Evolutionary conservation across 495 filamentous ascomycete species (phyloP).

Genomic region (Cairneyella variabilis): DNA sequence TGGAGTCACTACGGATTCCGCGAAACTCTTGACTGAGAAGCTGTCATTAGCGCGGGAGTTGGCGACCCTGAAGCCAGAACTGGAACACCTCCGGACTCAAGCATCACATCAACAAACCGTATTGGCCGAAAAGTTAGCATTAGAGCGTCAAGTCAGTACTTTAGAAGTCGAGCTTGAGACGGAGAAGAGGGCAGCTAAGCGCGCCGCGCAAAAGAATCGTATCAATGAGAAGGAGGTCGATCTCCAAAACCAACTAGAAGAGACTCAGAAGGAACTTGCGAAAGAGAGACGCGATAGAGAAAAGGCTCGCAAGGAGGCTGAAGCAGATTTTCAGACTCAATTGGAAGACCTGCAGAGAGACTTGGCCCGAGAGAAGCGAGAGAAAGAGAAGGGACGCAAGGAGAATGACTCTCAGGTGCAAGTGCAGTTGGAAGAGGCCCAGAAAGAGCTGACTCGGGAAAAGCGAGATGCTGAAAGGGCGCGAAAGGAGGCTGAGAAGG

Average conservation of each 20-base stretch:
- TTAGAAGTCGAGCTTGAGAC: slow-evolving; percentile 77
- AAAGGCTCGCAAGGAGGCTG: slow-evolving; percentile 25
- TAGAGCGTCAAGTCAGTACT: slow-evolving; percentile 70
- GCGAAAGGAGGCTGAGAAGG: slow-evolving; percentile 21
- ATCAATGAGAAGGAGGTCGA: slow-evolving; percentile 47
- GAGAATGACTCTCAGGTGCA: slow-evolving; percentile 40
- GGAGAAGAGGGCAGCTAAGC: slow-evolving; percentile 65
- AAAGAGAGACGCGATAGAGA: slow-evolving; percentile 43
- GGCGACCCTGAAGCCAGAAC: slow-evolving; percentile 63
- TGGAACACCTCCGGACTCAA: slow-evolving; percentile 74
- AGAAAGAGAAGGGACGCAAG: slow-evolving; percentile 39
- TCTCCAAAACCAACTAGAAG: slow-evolving; percentile 41
- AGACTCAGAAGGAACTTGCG: slow-evolving; percentile 46
- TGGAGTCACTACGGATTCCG: slow-evolving; percentile 58
- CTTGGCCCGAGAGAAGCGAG: slow-evolving; percentile 31
- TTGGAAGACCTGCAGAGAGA: slow-evolving; percentile 48
- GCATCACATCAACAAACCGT: slow-evolving; percentile 58
- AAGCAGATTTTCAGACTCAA: slow-evolving; percentile 40
- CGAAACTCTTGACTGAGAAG: slow-evolving; percentile 73
- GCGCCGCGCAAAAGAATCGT: slow-evolving; percentile 34
- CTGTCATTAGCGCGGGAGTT: slow-evolving; percentile 68
- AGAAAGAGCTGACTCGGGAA: slow-evolving; percentile 50
- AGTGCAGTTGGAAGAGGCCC: slow-evolving; percentile 40
- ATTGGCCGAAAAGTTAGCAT: slow-evolving; percentile 67
- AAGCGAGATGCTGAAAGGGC: slow-evolving; percentile 31